phyloP scores from a whole-genome alignment of 192 early-diverging fungal species.

The Coemansia aciculifera region DNA sequence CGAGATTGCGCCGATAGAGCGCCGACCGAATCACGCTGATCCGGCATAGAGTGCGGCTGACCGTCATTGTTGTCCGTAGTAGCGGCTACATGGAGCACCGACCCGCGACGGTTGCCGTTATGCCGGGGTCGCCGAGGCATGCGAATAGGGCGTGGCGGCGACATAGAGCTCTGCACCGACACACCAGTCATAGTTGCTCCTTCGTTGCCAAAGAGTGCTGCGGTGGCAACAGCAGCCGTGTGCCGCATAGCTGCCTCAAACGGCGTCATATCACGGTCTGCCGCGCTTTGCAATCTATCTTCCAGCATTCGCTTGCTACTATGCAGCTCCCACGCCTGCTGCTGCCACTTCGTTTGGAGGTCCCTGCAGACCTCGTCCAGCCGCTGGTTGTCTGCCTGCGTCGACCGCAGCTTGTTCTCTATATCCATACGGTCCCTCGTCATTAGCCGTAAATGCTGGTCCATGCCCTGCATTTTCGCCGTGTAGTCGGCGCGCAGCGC shows the following conservation, averaged over 20 bases:
- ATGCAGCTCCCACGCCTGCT: neutral
- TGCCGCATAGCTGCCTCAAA: neutral
- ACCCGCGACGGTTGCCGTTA: neutral
- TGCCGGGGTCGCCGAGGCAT: neutral
- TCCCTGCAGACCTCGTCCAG: neutral
- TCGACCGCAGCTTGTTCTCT: neutral
- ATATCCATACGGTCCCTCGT: neutral
- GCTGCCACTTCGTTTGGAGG: neutral
- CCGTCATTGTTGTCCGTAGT: neutral
- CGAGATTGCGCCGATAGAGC: neutral
- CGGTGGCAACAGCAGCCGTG: neutral
- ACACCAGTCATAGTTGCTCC: neutral
- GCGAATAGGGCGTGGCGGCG: neutral
- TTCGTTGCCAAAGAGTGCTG: neutral
- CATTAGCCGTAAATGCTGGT: neutral
- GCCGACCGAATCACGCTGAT: constrained; percentile 6
- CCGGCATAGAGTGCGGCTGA: neutral
- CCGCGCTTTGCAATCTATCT: neutral
- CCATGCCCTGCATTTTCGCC: neutral
- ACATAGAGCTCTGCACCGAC: neutral
- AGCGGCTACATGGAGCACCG: neutral
- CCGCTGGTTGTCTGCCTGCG: constrained; percentile 6
- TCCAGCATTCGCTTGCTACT: constrained; percentile 5
- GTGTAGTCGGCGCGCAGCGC: neutral
- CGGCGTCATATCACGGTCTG: neutral